Evolutionary conservation across 1,284 basidiomycete species (phyloP).

Genomic region (Butyriboletus regius): DNA sequence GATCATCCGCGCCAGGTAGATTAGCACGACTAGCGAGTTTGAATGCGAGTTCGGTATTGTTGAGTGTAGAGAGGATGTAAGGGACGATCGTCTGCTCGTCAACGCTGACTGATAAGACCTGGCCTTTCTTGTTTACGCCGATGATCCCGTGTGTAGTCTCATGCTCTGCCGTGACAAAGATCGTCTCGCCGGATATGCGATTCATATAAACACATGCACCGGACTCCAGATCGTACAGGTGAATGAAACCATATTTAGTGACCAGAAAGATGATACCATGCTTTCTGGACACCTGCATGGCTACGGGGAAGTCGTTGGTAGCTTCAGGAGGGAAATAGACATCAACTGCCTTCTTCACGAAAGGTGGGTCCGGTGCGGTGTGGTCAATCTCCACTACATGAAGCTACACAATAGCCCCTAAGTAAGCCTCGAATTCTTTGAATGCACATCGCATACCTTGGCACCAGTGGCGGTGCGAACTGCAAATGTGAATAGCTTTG

Average conservation of each 20-base stretch:
- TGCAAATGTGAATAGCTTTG: constrained; percentile 93
- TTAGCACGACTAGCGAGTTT: constrained; percentile 96
- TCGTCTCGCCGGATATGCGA: constrained; percentile 98
- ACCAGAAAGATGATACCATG: constrained; percentile 97
- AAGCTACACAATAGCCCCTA: constrained; percentile 49
- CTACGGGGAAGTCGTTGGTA: constrained; percentile 98
- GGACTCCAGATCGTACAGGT: constrained; percentile 97
- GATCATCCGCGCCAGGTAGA: constrained; percentile 93
- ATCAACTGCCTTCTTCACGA: constrained; percentile 96
- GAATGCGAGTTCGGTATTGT: constrained; percentile 97
- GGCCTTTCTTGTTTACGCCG: constrained; percentile 98
- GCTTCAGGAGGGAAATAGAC: constrained; percentile 99
- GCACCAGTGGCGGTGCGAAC: constrained; percentile 93
- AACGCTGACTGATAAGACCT: constrained; percentile 93
- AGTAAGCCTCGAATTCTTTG: constrained; percentile 13
- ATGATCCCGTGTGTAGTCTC: constrained; percentile 93
- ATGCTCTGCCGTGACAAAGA: constrained; percentile 97
- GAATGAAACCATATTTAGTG: constrained; percentile 99
- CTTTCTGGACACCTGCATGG: constrained; percentile 96
- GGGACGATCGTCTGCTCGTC: constrained; percentile 95
- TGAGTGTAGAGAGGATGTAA: constrained; percentile 87
- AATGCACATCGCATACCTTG: constrained; percentile 59
- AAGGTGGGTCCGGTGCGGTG: constrained; percentile 87
- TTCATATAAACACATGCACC: constrained; percentile 99
- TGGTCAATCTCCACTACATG: constrained; percentile 99